phyloP scores from a whole-genome alignment of 73 alveolate genomes.

The Paramecium primaurelia region DNA sequence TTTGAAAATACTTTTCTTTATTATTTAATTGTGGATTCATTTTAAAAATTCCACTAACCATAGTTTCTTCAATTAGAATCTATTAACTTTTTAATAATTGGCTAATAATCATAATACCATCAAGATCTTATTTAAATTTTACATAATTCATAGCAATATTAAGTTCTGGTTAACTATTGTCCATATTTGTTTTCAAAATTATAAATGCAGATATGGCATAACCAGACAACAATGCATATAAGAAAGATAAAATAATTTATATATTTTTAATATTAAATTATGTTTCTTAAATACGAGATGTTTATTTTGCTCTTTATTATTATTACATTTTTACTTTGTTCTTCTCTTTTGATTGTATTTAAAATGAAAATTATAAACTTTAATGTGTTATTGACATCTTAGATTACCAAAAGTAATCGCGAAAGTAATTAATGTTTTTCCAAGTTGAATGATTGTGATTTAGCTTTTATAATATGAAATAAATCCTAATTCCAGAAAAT shows the following conservation, averaged over 20 bases:
- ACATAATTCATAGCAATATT: neutral
- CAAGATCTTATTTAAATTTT: neutral
- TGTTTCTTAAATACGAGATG: slow-evolving; percentile 15
- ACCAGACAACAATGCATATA: neutral
- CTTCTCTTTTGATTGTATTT: neutral
- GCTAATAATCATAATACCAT: neutral
- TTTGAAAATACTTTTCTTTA: neutral
- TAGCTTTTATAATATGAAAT: neutral
- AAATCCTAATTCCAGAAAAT: neutral
- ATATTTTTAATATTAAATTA: neutral
- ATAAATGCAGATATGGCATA: neutral
- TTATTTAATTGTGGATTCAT: neutral
- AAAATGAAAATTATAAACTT: neutral
- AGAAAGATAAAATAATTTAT: neutral
- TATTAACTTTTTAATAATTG: neutral
- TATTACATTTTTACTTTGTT: neutral
- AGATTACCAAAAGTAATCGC: neutral
- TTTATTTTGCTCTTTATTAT: neutral
- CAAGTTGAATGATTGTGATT: neutral
- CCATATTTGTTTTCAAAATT: neutral
- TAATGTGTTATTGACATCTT: neutral
- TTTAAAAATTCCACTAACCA: neutral
- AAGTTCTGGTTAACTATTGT: neutral
- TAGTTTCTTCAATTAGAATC: neutral
- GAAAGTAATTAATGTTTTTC: neutral